phyloP scores from a whole-genome alignment of 345 rosid genomes.

The Populus alba region DNA sequence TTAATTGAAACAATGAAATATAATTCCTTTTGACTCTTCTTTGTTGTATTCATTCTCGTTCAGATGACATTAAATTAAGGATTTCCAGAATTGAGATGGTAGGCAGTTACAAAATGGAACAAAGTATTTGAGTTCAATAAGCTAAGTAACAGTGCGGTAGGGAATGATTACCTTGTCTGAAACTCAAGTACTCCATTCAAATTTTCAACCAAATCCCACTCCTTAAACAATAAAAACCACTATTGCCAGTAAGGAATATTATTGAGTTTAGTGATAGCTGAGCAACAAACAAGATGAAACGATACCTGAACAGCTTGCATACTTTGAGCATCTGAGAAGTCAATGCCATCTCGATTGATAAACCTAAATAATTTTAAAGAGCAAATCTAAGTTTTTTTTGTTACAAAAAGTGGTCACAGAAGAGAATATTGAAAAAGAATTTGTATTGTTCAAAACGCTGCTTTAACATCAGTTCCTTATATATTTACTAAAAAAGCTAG shows the following conservation, averaged over 20 bases:
- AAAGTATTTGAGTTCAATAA: neutral
- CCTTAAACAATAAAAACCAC: slow-evolving; percentile 38
- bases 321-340: slow-evolving; percentile 89
- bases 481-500: neutral
- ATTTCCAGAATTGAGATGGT: slow-evolving; percentile 6
- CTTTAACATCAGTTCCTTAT: neutral
- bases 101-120: neutral
- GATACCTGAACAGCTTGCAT: slow-evolving; percentile 93
- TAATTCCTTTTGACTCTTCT: neutral
- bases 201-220: slow-evolving; percentile 92
- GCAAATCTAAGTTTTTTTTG: neutral
- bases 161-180: slow-evolving; percentile 63
- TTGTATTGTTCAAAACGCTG: neutral
- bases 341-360: slow-evolving; percentile 82
- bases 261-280: slow-evolving; percentile 4
- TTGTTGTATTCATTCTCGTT: no score
- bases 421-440: neutral
- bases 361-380: slow-evolving; percentile 49
- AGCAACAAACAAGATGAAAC: slow-evolving; percentile 8
- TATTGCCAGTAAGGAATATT: slow-evolving; percentile 3
- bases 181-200: slow-evolving; percentile 78
- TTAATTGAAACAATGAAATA: neutral
- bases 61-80: no score
- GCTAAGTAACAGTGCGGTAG: neutral
- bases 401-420: neutral